Evolutionary conservation across 1,284 basidiomycete genomes (phyloP), one percentile per base, ranked within the genome.

Genomic region (Trametes sp.): DNA sequence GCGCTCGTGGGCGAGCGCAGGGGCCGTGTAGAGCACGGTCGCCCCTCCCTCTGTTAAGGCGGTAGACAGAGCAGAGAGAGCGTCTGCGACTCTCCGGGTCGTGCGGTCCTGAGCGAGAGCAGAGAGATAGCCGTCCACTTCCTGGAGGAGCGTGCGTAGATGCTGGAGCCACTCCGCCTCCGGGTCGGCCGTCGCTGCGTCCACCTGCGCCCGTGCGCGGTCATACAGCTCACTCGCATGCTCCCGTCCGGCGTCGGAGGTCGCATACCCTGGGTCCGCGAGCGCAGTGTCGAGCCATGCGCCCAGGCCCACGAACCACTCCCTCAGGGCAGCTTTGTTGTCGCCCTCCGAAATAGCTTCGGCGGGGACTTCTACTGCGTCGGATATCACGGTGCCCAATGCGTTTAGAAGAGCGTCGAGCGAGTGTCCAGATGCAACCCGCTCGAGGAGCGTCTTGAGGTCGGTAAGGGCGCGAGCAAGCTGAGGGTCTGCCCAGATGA

Each of bases 391-490:
- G 21, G 67, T 46, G 35, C 71, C 69, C 46, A 81, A 64, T 1
- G 70, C 61, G 2, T 60, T 41, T 1, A 80, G 52, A 16, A 83
- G 60, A 0, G 74, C 72, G 28, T 81, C 79, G 1, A 84, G 69
- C 11, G 77, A 74, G 51, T 73, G 75, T 0, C 78, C 75, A 11
- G 77, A 76, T 0, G 78, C 79, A 24, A 81, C 65, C 0, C 83
- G 80, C 57, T 83, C 78, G 1, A 83, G 62, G n/a, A 84, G 59
- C 0, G 66, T 65, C 61, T 79, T 78, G 9, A 80, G 38, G 46
- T 81, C 75, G 1, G 61, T 46, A 2, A 82, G 69, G 2, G 74
- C 71, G 19, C 61, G 63, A 8, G 71, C 55, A 35, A 82, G 69
- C 16, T 67, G 73, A 21, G 72, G 74, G 65, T 76, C 74, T 52